A percentile compares a stretch with the other conserved stretches of the same genome.
phyloP scores from a whole-genome alignment of 257 asterid genomes.

The Petunia axillaris region DNA sequence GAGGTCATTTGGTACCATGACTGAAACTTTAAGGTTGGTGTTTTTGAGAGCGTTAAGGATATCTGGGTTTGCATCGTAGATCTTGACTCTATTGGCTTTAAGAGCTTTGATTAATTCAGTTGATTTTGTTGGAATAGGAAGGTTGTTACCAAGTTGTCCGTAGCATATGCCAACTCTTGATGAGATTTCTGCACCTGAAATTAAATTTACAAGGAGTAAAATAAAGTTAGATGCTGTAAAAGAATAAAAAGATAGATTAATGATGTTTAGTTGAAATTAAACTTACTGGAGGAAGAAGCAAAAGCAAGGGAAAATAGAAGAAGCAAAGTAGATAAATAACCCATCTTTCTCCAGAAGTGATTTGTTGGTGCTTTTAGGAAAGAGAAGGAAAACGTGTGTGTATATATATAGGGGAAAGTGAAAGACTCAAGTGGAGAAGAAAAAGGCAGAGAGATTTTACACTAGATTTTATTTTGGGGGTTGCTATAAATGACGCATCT shows the following conservation, averaged over 20 bases:
- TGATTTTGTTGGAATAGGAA: conserved; percentile 60
- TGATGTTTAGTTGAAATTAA: not conserved
- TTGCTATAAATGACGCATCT: not conserved
- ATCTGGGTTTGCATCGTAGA: conserved; percentile 70
- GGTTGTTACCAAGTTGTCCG: conserved; percentile 91
- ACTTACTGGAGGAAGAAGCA: conserved; percentile 25
- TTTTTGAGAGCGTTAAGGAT: conserved; percentile 64
- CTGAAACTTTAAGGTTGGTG: conserved; percentile 68
- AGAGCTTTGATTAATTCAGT: conserved; percentile 57
- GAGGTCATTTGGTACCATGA: conserved; percentile 84
- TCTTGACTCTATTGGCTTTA: conserved; percentile 70
- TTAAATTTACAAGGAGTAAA: not conserved
- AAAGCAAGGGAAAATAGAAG: not conserved
- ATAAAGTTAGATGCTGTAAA: not conserved
- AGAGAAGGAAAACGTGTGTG: not conserved
- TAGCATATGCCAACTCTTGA: conserved; percentile 78
- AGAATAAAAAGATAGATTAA: not conserved
- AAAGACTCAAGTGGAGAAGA: not conserved
- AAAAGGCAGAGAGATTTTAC: not conserved
- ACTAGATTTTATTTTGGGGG: not conserved
- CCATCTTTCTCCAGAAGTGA: not conserved
- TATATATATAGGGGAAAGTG: not conserved
- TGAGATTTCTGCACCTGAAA: conserved; percentile 56
- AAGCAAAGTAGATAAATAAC: not conserved
- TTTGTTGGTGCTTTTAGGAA: not conserved